Conservation (phyloP, 768 basidiomycete genomes). For the Lactarius akahatsu region DNA sequence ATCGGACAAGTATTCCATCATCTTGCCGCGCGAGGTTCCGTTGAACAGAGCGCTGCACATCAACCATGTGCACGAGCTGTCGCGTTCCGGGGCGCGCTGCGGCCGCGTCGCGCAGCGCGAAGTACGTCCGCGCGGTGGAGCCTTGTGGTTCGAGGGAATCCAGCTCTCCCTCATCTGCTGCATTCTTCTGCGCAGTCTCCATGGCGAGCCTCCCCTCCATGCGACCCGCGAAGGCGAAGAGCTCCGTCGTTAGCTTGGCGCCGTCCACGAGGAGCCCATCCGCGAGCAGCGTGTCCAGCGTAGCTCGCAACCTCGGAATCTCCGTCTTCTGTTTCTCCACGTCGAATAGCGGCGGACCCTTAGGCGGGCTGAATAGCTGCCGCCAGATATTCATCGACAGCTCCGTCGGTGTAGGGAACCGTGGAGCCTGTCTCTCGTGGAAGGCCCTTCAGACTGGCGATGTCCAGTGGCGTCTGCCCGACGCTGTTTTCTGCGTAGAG, state of each 20-base stretch:
- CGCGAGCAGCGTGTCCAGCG: constrained; percentile 17
- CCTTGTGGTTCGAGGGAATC: neutral
- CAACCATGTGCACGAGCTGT: constrained; percentile 24
- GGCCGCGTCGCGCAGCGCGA: constrained; percentile 6
- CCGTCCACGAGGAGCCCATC: constrained; percentile 16
- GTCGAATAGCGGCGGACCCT: constrained; percentile 7
- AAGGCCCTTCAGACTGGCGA: constrained; percentile 29
- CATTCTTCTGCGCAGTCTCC: neutral
- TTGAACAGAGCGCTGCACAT: constrained; percentile 25
- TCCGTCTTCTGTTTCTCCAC: constrained; percentile 21
- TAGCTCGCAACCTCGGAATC: constrained; percentile 22
- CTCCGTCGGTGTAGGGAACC: neutral
- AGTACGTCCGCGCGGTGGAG: neutral
- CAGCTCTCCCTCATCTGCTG: neutral
- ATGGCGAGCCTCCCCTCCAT: constrained; percentile 20
- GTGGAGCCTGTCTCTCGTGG: neutral
- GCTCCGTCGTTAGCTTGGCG: constrained; percentile 20
- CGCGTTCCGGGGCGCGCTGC: constrained; percentile 1
- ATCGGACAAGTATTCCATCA: neutral
- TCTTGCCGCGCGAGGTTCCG: constrained; percentile 6
- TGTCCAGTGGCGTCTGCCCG: constrained; percentile 36
- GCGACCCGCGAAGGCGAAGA: constrained; percentile 17
- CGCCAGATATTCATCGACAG: too few relatives aligned
- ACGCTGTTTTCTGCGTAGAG: constrained; percentile 49
- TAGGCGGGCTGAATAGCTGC: too few relatives aligned